A percentile compares a stretch with the other conserved stretches of the same genome.
Evolutionary conservation across 345 rosid genomes (phyloP).

Genomic region (rapeseed (Brassica napus)): Da-Ae NC_063434.1:2205001-2205500

Average conservation of each 20-base stretch:
- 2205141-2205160: constrained; percentile 58
- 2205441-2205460: neutral
- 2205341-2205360: constrained; percentile 64
- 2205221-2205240: constrained; percentile 67
- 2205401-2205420: constrained; percentile 19
- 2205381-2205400: constrained; percentile 79
- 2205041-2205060: constrained; percentile 59
- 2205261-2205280: constrained; percentile 47
- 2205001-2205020: constrained; percentile 57
- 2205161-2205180: neutral
- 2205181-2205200: constrained; percentile 54
- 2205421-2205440: constrained; percentile 15
- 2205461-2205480: neutral
- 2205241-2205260: constrained; percentile 56
- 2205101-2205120: constrained; percentile 47
- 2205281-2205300: constrained; percentile 48
- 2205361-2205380: constrained; percentile 61
- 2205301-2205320: constrained; percentile 47
- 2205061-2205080: neutral
- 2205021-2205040: constrained; percentile 64
- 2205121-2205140: constrained; percentile 56
- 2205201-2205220: constrained; percentile 68
- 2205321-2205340: constrained; percentile 59
- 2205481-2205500: neutral
- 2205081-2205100: neutral